phyloP scores from a whole-genome alignment of 2,329 filamentous ascomycete species.

The Trichoderma sp. region DNA sequence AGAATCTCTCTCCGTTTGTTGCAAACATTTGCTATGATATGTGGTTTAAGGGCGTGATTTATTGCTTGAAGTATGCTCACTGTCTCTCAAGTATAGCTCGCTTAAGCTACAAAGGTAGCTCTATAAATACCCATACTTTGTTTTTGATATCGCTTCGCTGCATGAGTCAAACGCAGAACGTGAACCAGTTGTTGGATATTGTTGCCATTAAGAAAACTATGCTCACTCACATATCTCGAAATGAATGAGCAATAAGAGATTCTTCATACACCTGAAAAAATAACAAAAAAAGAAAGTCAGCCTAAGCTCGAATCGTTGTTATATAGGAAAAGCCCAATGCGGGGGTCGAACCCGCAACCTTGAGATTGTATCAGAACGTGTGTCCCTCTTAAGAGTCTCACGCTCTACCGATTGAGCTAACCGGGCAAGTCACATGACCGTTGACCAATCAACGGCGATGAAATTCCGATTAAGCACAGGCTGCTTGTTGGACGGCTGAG shows the following conservation, averaged over 20 bases:
- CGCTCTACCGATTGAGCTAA: conserved; percentile 60
- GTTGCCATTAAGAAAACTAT: background rate
- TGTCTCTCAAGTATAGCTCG: background rate
- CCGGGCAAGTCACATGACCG: conserved; percentile 32
- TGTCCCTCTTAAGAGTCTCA: conserved; percentile 60
- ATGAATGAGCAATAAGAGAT: background rate
- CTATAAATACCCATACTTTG: background rate
- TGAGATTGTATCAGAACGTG: conserved; percentile 44
- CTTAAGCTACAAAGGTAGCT: background rate
- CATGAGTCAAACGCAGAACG: background rate
- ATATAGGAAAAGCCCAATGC: conserved; percentile 46
- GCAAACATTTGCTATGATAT: too few relatives aligned
- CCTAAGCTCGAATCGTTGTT: background rate
- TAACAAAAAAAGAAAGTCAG: background rate
- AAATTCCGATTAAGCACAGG: background rate
- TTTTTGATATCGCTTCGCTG: background rate
- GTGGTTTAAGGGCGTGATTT: too few relatives aligned
- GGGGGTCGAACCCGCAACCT: conserved; percentile 58
- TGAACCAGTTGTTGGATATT: background rate
- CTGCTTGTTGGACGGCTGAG: background rate
- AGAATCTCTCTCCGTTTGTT: too few relatives aligned
- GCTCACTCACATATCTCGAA: too few relatives aligned
- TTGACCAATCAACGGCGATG: conserved; percentile 2
- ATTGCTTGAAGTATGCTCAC: too few relatives aligned
- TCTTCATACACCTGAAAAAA: background rate